A percentile compares a stretch with the other conserved stretches of the same genome.
phyloP scores from a whole-genome alignment of 2,329 filamentous ascomycete genomes.

The Corynespora cassiicola region DNA sequence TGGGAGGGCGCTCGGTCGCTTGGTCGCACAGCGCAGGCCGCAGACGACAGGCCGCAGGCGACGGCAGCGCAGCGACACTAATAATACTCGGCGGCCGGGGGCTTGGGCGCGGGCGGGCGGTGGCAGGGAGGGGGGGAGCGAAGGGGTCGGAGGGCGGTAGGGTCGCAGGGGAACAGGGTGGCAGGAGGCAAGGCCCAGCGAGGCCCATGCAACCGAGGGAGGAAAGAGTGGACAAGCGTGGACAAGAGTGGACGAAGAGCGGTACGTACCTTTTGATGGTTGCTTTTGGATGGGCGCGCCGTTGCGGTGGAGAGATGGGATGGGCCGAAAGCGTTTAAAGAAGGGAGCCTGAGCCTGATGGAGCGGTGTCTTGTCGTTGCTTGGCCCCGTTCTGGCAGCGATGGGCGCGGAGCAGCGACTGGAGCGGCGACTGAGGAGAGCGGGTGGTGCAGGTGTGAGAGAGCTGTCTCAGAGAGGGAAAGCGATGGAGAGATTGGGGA shows the following conservation, averaged over 20 bases:
- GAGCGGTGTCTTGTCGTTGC: constrained; percentile 23
- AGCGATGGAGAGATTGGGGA: constrained; percentile 48
- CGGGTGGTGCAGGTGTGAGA: constrained; percentile 39
- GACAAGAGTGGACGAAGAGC: neutral
- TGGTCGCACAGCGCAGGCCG: constrained; percentile 35
- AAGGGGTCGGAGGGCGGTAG: constrained; percentile 2
- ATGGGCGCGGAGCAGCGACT: constrained; percentile 26
- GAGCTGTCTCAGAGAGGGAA: constrained; percentile 50
- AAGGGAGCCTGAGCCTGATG: constrained; percentile 12
- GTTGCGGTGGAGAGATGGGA: constrained; percentile 21
- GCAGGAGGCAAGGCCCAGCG: neutral
- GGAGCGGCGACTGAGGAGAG: constrained; percentile 13
- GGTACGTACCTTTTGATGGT: constrained; percentile 27
- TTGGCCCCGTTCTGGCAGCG: constrained; percentile 17
- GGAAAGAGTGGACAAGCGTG: neutral
- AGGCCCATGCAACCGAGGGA: neutral
- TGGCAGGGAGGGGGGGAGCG: constrained; percentile 2
- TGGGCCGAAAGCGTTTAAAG: constrained; percentile 16
- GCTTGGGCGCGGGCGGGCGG: constrained; percentile 19
- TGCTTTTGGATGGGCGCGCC: constrained; percentile 23
- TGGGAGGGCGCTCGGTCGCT: constrained; percentile 33
- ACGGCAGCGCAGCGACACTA: constrained; percentile 11
- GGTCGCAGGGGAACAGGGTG: neutral
- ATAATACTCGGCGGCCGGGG: constrained; percentile 21
- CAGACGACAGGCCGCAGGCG: constrained; percentile 21